These are phyloP conservation scores for Musa beccarii DNA, from an alignment of 176 grass and related monocot genomes.

Conservation along the genomic window DNA sequence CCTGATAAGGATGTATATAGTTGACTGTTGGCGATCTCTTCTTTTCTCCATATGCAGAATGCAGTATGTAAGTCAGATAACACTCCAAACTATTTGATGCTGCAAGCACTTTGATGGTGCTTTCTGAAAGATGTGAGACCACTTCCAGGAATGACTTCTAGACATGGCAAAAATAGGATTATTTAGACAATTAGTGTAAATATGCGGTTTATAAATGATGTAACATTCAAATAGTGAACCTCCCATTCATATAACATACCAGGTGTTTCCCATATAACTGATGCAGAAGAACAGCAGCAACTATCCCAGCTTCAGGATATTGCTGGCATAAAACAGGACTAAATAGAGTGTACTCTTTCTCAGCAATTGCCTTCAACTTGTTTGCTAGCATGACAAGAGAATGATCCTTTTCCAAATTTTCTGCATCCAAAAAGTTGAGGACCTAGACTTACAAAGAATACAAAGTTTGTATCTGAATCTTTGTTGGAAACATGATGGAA, in stretches of 20 bases:
- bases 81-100: slow-evolving; percentile 63
- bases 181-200: slow-evolving; percentile 28
- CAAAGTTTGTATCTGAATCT: background rate
- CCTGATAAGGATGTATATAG: slow-evolving; percentile 67
- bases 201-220: slow-evolving; percentile 42
- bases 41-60: slow-evolving; percentile 32
- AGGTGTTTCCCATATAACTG: slow-evolving; percentile 63
- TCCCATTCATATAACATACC: slow-evolving; percentile 47
- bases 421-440: slow-evolving; percentile 4
- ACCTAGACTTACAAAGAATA: slow-evolving; percentile 10
- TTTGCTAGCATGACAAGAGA: slow-evolving; percentile 53
- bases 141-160: slow-evolving; percentile 64
- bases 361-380: slow-evolving; percentile 50
- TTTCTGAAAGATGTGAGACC: slow-evolving; percentile 29
- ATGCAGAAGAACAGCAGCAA: slow-evolving; percentile 55
- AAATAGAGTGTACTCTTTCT: slow-evolving; percentile 56
- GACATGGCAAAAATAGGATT: slow-evolving; percentile 26
- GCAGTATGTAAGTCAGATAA: slow-evolving; percentile 53
- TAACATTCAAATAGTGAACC: slow-evolving; percentile 46
- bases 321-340: slow-evolving; percentile 43
- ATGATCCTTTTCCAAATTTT: slow-evolving; percentile 33
- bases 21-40: slow-evolving; percentile 25
- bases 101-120: slow-evolving; percentile 47
- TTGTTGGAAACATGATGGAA: background rate
- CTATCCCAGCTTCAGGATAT: slow-evolving; percentile 62